Conservation (phyloP, 2,329 filamentous ascomycete species). For the Acephala macrosclerotiorum region DNA sequence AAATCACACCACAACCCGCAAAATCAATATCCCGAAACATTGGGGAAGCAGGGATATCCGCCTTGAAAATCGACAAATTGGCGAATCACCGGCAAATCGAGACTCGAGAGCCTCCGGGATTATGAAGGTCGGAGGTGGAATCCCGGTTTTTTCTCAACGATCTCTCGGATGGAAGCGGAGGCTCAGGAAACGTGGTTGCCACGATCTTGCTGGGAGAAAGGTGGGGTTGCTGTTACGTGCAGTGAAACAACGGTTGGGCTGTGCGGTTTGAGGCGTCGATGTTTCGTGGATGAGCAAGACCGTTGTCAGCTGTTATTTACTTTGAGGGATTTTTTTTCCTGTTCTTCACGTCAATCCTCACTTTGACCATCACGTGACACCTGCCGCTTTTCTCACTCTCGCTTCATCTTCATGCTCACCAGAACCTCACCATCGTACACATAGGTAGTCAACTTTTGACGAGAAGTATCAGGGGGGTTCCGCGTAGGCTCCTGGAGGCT, state of each 20-base stretch:
- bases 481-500: no score
- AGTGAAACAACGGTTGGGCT: background rate
- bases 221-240: no score
- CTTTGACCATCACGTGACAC: no score
- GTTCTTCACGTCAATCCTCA: background rate
- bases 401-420: no score
- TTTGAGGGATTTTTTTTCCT: background rate
- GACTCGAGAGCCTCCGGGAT: no score
- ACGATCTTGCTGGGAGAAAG: background rate
- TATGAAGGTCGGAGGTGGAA: background rate
- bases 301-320: background rate
- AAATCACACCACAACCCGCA: constrained; percentile 11
- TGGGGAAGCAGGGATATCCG: constrained; percentile 11
- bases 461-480: no score
- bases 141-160: background rate
- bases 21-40: background rate
- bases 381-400: no score
- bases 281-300: background rate
- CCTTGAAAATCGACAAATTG: no score
- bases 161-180: constrained; percentile 8
- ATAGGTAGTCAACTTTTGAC: no score
- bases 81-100: no score
- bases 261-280: background rate
- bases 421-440: no score
- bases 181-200: background rate